Evolutionary conservation across 2,329 filamentous ascomycete species (phyloP).

Genomic region (Aspergillus pseudoviridinutans): DNA sequence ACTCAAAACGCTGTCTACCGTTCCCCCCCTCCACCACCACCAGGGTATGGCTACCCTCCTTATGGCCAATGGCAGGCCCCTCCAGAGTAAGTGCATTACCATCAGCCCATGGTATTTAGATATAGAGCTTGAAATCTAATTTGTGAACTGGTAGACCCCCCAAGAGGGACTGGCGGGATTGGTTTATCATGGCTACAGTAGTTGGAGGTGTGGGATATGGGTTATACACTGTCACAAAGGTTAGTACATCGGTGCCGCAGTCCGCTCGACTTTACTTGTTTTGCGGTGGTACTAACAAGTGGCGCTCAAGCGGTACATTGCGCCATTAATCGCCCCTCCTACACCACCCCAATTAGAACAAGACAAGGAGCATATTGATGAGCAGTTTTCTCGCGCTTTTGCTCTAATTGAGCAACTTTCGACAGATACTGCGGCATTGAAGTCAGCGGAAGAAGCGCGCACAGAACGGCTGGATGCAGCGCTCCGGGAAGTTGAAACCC

Average conservation of each 20-base stretch:
- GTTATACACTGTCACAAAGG: slow-evolving; percentile 81
- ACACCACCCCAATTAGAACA: slow-evolving; percentile 91
- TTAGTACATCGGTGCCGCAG: slow-evolving; percentile 33
- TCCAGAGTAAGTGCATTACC: slow-evolving; percentile 46
- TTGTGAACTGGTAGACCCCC: slow-evolving; percentile 48
- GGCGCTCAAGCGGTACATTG: slow-evolving; percentile 71
- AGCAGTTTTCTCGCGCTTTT: slow-evolving; percentile 90
- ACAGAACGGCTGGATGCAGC: slow-evolving; percentile 79
- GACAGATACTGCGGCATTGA: slow-evolving; percentile 83
- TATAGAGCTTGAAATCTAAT: slow-evolving; percentile 2
- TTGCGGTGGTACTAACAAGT: slow-evolving; percentile 10
- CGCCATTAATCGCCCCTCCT: slow-evolving; percentile 85
- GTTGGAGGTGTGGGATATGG: slow-evolving; percentile 87
- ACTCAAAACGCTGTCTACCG: slow-evolving; percentile 37
- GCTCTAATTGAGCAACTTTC: slow-evolving; percentile 85
- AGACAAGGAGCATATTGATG: slow-evolving; percentile 89
- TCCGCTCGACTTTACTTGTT: not conserved
- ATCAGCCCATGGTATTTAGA: not conserved
- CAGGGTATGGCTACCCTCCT: slow-evolving; percentile 48
- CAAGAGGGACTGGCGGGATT: slow-evolving; percentile 91
- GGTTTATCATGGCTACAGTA: slow-evolving; percentile 99
- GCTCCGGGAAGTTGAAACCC: slow-evolving; percentile 76
- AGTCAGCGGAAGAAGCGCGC: slow-evolving; percentile 77
- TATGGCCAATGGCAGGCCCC: slow-evolving; percentile 53
- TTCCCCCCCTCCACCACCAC: slow-evolving; percentile 40